A percentile compares a stretch with the other conserved stretches of the same genome.
Conservation (phyloP, 306 rosid species). For the Vigna hirtella region DNA sequence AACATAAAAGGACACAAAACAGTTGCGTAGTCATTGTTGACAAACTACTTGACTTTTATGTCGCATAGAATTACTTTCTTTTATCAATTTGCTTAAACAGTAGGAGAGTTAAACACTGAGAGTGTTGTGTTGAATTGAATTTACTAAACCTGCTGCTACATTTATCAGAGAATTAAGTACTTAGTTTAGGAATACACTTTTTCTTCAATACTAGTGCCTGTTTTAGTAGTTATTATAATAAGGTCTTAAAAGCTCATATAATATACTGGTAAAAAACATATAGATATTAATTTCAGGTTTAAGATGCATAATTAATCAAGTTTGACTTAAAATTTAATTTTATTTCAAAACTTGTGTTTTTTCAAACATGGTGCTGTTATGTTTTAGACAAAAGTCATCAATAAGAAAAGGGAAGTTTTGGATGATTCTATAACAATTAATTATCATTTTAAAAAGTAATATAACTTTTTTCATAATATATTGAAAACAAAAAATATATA, state of each 20-base stretch:
- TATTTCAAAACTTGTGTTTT: background rate
- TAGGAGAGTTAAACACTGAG: background rate
- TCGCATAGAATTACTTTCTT: background rate
- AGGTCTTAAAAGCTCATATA: background rate
- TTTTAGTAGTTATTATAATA: background rate
- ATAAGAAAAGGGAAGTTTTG: no score
- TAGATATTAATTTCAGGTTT: background rate
- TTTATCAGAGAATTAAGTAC: background rate
- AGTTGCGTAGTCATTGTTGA: background rate
- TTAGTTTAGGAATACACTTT: background rate
- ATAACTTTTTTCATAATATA: no score
- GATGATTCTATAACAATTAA: no score
- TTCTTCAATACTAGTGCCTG: no score
- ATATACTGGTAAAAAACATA: no score
- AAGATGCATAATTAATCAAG: background rate
- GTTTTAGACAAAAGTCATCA: background rate
- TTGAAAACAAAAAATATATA: no score
- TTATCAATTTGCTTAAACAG: background rate
- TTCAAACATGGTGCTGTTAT: background rate
- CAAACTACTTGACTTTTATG: background rate
- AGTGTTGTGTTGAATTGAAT: background rate
- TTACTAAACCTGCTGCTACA: background rate
- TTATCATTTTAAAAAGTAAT: no score
- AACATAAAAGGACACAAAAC: background rate
- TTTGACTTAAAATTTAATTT: constrained; percentile 4